These are phyloP conservation scores for Actinomortierella wolfii DNA, from an alignment of 371 early-diverging fungal species.

Conservation along the genomic window DNA sequence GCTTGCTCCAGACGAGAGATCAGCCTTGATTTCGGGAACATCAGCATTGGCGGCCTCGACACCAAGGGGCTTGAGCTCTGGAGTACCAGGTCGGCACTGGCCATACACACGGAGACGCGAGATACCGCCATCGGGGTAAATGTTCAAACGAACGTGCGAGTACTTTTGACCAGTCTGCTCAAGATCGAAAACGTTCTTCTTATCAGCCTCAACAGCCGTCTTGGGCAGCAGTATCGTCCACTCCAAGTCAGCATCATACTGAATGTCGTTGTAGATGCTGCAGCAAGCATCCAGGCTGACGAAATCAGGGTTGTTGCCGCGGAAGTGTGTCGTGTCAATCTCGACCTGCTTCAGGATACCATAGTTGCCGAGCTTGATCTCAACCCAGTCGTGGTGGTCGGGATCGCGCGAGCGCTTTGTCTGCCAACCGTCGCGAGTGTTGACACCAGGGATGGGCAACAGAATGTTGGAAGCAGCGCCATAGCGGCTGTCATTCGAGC, in stretches of 20 bases:
- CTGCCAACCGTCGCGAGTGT: conserved; percentile 80
- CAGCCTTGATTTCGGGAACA: conserved; percentile 19
- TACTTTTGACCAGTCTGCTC: conserved; percentile 9
- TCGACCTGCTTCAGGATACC: conserved; percentile 75
- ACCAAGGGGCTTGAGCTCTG: conserved; percentile 22
- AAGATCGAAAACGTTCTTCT: conserved; percentile 30
- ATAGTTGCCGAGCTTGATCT: conserved; percentile 73
- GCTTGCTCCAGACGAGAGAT: conserved; percentile 4
- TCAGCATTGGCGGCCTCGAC: conserved; percentile 16
- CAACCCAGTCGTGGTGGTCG: conserved; percentile 75
- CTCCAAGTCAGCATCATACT: conserved; percentile 36
- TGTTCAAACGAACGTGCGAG: conserved; percentile 43
- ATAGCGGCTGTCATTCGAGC: conserved; percentile 75
- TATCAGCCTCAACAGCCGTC: conserved; percentile 27
- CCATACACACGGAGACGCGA: conserved; percentile 44
- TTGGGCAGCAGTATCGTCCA: conserved; percentile 39
- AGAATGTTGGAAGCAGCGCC: conserved; percentile 72
- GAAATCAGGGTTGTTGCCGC: conserved; percentile 82
- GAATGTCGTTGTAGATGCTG: conserved; percentile 39
- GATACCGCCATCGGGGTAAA: conserved; percentile 47
- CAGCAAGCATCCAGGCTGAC: conserved; percentile 63
- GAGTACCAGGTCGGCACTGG: conserved; percentile 4
- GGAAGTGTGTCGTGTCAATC: conserved; percentile 81
- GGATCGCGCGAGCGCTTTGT: conserved; percentile 67
- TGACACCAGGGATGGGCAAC: conserved; percentile 73